These are phyloP conservation scores for Salvia miltiorrhiza DNA, from an alignment of 257 asterid species.

Conservation along the genomic window DNA sequence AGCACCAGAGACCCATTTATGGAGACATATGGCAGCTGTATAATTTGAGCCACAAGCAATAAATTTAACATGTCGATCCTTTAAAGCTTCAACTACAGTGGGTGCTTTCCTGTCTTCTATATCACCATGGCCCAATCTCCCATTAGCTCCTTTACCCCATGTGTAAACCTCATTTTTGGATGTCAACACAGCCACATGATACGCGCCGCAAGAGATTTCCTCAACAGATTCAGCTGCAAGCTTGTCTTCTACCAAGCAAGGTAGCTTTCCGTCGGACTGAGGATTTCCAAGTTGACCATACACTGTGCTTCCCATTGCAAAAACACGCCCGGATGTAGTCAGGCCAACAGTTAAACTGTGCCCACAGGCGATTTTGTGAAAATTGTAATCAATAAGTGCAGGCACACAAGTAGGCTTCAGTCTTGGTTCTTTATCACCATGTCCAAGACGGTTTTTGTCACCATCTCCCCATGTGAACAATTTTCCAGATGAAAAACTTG, in stretches of 20 bases:
- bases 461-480: slow-evolving; percentile 98
- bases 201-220: slow-evolving; percentile 80
- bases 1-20: slow-evolving; percentile 87
- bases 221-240: slow-evolving; percentile 65
- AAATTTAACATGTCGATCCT: slow-evolving; percentile 80
- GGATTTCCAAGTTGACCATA: slow-evolving; percentile 93
- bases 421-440: slow-evolving; percentile 89
- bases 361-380: slow-evolving; percentile 80
- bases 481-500: slow-evolving; percentile 81
- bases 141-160: slow-evolving; percentile 97
- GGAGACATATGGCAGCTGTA: slow-evolving; percentile 78
- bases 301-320: slow-evolving; percentile 90
- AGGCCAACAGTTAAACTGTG: slow-evolving; percentile 83
- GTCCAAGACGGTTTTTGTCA: slow-evolving; percentile 90
- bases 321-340: slow-evolving; percentile 73
- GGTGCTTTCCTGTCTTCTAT: slow-evolving; percentile 80
- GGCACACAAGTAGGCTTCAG: slow-evolving; percentile 88
- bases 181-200: slow-evolving; percentile 79
- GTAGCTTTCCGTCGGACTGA: slow-evolving; percentile 72
- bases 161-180: slow-evolving; percentile 83
- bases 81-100: slow-evolving; percentile 69
- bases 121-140: slow-evolving; percentile 95
- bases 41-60: slow-evolving; percentile 92
- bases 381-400: slow-evolving; percentile 80
- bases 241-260: slow-evolving; percentile 72